Evolutionary conservation across 257 asterid species (phyloP).

Genomic region (Ligustrum vulgare): DNA sequence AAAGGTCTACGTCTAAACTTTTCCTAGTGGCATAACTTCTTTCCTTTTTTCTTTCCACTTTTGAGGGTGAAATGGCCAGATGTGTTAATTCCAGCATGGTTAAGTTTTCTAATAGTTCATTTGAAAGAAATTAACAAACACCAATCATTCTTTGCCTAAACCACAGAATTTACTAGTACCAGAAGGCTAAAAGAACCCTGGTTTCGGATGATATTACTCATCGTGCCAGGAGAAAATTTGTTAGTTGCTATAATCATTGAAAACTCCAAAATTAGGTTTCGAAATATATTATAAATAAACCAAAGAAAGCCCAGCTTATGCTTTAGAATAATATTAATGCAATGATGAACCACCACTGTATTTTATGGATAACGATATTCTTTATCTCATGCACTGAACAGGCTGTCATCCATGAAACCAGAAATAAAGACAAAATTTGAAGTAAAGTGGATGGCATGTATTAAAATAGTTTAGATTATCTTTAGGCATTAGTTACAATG

Average conservation of each 20-base stretch:
- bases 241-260: not conserved
- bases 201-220: not conserved
- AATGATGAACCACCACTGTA: not conserved
- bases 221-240: not conserved
- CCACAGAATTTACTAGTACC: not conserved
- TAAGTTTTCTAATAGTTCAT: not conserved
- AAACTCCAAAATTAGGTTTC: not conserved
- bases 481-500: not conserved
- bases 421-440: not conserved
- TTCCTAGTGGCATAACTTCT: not conserved
- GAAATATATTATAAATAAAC: not conserved
- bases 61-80: not conserved
- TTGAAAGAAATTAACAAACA: not conserved
- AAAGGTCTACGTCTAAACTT: not conserved
- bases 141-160: not conserved
- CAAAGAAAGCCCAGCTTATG: not conserved
- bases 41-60: not conserved
- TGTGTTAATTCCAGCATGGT: not conserved
- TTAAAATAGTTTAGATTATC: not conserved
- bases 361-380: not conserved
- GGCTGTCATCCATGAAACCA: not conserved
- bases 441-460: not conserved
- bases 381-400: not conserved
- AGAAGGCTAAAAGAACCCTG: not conserved
- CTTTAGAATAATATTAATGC: not conserved